Conservation (phyloP, 345 rosid genomes). For the Eutrema heterophyllum region DNA sequence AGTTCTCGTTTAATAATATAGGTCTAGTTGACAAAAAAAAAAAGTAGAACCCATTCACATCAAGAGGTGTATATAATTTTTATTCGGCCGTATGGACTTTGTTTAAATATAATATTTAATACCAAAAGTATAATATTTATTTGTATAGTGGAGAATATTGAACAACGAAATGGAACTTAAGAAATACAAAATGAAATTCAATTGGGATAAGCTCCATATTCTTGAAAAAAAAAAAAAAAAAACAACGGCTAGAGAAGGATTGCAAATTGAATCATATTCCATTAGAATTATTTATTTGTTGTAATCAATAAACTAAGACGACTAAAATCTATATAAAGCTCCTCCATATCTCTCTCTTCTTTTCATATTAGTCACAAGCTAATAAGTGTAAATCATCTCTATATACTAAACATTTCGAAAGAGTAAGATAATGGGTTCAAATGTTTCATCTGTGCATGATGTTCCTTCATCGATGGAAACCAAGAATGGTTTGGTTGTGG, state of each 20-base stretch:
- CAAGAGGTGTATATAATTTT: background rate
- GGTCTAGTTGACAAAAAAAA: too few species aligned
- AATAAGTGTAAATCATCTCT: background rate
- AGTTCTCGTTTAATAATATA: too few species aligned
- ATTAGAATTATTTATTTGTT: background rate
- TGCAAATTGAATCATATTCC: conserved; percentile 28
- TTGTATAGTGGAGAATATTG: conserved; percentile 22
- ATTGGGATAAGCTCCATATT: background rate
- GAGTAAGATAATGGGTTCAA: conserved; percentile 30
- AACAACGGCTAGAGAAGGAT: conserved; percentile 11
- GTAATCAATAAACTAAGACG: background rate
- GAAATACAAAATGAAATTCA: background rate
- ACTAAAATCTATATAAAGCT: conserved; percentile 18
- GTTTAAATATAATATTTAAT: background rate
- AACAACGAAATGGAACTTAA: background rate
- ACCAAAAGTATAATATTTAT: background rate
- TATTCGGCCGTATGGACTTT: background rate
- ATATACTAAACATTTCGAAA: background rate
- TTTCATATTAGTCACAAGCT: conserved; percentile 2
- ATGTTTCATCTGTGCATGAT: conserved; percentile 26
- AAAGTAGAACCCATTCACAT: background rate
- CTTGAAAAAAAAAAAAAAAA: background rate
- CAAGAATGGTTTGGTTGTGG: conserved; percentile 27
- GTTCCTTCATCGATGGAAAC: conserved; percentile 25
- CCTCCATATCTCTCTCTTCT: background rate